These are phyloP conservation scores for Fusarium drepaniforme DNA, from an alignment of 2,329 filamentous ascomycete species.

Conservation along the genomic window DNA sequence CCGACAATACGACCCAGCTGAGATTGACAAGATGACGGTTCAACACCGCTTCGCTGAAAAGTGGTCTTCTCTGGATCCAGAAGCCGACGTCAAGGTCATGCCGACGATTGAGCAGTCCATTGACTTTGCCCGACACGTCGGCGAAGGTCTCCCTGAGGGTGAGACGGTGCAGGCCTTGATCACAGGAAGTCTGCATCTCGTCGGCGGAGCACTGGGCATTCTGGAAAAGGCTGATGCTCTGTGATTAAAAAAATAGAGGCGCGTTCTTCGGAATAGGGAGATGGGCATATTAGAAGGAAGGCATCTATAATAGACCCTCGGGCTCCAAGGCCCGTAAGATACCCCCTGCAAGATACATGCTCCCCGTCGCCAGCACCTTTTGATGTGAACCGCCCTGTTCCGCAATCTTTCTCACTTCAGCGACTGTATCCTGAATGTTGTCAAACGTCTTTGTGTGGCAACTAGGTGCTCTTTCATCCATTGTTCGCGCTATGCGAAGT, in stretches of 20 bases:
- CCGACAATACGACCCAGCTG: slow-evolving; percentile 63
- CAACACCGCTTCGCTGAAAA: slow-evolving; percentile 66
- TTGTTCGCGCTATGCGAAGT: slow-evolving; percentile 70
- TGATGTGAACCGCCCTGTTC: slow-evolving; percentile 54
- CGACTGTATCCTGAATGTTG: slow-evolving; percentile 79
- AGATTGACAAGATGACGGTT: slow-evolving; percentile 63
- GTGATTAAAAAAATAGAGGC: slow-evolving; percentile 36
- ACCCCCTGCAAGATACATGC: slow-evolving; percentile 85
- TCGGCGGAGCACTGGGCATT: slow-evolving; percentile 66
- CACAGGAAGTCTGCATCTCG: slow-evolving; percentile 73
- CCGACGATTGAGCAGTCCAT: slow-evolving; percentile 69
- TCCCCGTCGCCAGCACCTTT: slow-evolving; percentile 83
- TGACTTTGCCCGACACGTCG: slow-evolving; percentile 56
- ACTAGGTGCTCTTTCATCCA: slow-evolving; percentile 66
- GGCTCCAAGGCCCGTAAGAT: slow-evolving; percentile 78
- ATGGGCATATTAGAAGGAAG: slow-evolving; percentile 11
- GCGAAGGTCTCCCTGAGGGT: slow-evolving; percentile 44
- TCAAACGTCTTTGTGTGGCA: slow-evolving; percentile 65
- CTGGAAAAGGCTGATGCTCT: slow-evolving; percentile 61
- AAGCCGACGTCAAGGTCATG: slow-evolving; percentile 59
- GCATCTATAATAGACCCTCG: slow-evolving; percentile 49
- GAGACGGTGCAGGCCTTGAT: slow-evolving; percentile 62
- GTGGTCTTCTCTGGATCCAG: slow-evolving; percentile 62
- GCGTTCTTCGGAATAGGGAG: neutral
- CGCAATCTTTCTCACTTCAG: slow-evolving; percentile 61